These are phyloP conservation scores for Lignosus rhinocerotis DNA, from an alignment of 1,284 basidiomycete species.

Conservation along the genomic window DNA sequence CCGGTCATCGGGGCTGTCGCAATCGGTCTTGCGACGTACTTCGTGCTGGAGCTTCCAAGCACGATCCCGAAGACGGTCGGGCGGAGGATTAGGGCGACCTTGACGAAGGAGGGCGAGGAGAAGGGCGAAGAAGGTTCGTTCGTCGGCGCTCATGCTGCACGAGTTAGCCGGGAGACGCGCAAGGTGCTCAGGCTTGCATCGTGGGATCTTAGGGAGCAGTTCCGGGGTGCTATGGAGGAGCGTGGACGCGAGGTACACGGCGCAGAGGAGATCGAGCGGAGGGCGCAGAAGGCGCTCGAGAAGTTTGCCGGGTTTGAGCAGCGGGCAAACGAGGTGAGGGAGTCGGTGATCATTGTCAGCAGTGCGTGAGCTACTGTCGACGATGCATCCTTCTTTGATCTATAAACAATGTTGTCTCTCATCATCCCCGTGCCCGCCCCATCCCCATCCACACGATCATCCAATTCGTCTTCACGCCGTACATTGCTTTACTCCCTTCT, in stretches of 20 bases:
- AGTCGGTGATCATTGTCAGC: constrained; percentile 29
- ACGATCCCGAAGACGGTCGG: constrained; percentile 94
- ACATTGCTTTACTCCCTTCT: constrained; percentile 3
- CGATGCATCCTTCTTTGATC: neutral
- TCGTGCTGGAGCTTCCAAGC: constrained; percentile 87
- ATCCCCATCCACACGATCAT: neutral
- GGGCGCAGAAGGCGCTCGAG: constrained; percentile 69
- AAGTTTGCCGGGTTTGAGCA: constrained; percentile 68
- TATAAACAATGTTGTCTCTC: neutral
- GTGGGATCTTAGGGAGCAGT: constrained; percentile 89
- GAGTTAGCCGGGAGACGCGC: constrained; percentile 86
- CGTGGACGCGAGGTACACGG: constrained; percentile 73
- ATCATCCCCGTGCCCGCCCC: too few species aligned
- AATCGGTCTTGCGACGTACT: constrained; percentile 79
- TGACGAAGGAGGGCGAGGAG: constrained; percentile 45
- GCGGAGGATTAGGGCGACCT: constrained; percentile 66
- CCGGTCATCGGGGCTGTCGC: constrained; percentile 81
- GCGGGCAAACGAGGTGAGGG: constrained; percentile 59
- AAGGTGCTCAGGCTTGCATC: constrained; percentile 93
- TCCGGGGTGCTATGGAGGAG: constrained; percentile 81
- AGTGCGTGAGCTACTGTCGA: constrained; percentile 21
- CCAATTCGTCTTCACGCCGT: constrained; percentile 8
- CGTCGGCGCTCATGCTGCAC: constrained; percentile 67
- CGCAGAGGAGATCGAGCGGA: constrained; percentile 75
- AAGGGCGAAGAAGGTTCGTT: constrained; percentile 53